Conservation (phyloP, 345 rosid species). For the Corchorus olitorius region DNA sequence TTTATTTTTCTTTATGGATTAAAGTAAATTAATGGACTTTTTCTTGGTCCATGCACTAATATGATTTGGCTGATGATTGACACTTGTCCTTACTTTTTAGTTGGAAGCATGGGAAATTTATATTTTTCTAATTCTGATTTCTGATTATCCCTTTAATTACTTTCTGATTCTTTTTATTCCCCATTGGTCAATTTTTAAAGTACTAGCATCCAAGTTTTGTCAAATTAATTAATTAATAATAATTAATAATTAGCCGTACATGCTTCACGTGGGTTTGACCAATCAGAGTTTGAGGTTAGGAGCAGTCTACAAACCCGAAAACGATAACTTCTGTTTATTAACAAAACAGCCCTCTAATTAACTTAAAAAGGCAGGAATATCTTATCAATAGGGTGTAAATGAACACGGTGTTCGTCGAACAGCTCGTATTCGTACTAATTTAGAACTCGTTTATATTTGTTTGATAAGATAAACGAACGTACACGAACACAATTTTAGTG, state of each 20-base stretch:
- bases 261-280: constrained; percentile 40
- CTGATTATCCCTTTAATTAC: neutral
- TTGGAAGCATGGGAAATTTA: neutral
- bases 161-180: neutral
- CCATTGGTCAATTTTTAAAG: neutral
- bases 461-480: no score
- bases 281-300: constrained; percentile 9
- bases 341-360: neutral
- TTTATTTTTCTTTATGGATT: neutral
- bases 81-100: constrained; percentile 36
- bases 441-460: no score
- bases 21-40: neutral
- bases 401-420: no score
- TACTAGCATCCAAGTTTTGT: constrained; percentile 21
- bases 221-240: constrained; percentile 2
- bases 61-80: constrained; percentile 42
- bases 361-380: neutral
- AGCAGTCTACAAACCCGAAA: constrained; percentile 17
- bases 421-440: no score
- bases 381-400: no score
- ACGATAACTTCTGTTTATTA: neutral
- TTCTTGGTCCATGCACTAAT: constrained; percentile 18
- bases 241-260: neutral
- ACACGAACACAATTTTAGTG: no score
- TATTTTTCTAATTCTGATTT: constrained; percentile 15